Conservation (phyloP, 768 basidiomycete species). For the Amanita muscaria region DNA sequence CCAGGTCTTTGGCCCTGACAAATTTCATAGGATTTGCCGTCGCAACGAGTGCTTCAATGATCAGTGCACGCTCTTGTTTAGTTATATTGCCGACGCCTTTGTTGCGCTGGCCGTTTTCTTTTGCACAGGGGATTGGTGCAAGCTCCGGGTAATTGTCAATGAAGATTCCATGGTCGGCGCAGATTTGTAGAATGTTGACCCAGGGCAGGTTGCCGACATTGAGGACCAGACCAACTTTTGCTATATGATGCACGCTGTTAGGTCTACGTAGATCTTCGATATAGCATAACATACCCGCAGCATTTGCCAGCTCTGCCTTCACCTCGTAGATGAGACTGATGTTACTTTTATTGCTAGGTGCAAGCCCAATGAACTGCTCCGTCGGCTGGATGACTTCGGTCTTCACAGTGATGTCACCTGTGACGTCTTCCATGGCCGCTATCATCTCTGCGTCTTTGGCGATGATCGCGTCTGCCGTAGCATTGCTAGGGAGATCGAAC, state of each 20-base stretch:
- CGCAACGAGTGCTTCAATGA: background rate
- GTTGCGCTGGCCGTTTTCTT: background rate
- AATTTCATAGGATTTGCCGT: background rate
- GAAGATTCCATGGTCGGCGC: background rate
- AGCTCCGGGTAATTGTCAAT: background rate
- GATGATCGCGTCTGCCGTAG: too few relatives aligned
- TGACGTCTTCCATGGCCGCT: too few relatives aligned
- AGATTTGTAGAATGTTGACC: background rate
- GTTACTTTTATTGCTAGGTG: background rate
- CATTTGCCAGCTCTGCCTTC: background rate
- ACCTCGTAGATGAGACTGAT: background rate
- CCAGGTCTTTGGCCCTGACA: background rate
- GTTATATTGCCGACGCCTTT: background rate
- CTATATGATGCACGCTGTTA: background rate
- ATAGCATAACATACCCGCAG: background rate
- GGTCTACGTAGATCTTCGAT: too few relatives aligned
- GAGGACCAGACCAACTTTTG: background rate
- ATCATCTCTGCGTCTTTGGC: too few relatives aligned
- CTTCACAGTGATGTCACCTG: slow-evolving; percentile 14
- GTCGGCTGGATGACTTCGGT: slow-evolving; percentile 17
- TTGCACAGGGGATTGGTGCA: background rate
- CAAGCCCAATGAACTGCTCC: slow-evolving; percentile 25
- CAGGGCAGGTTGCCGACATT: background rate
- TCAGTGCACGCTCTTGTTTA: background rate
- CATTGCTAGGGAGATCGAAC: too few relatives aligned